Evolutionary conservation across 108 stramenopile species (phyloP).

Genomic region (Cyclotella atomus): DNA sequence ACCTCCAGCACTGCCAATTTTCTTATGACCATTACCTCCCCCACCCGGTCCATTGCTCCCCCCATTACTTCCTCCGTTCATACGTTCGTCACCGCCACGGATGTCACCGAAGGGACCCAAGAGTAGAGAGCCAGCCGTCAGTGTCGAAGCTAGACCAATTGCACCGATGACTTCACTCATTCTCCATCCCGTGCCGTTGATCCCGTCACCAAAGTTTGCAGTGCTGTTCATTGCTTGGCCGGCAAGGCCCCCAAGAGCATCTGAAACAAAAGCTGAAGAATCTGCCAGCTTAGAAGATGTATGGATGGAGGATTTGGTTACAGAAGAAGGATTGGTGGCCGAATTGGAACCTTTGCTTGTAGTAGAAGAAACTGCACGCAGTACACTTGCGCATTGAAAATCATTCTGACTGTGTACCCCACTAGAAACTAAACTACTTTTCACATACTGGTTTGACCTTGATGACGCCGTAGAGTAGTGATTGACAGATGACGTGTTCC

Average conservation of each 20-base stretch:
- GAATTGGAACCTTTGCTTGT: background rate
- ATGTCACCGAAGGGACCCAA: constrained; percentile 24
- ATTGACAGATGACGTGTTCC: constrained; percentile 1
- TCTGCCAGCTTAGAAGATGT: background rate
- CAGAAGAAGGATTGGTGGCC: background rate
- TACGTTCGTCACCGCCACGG: constrained; percentile 8
- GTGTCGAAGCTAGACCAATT: constrained; percentile 25
- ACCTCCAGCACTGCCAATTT: constrained; percentile 17
- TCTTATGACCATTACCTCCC: constrained; percentile 19
- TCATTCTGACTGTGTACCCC: background rate
- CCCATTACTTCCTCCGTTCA: constrained; percentile 23
- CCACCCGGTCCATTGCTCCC: constrained; percentile 17
- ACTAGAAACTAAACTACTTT: background rate
- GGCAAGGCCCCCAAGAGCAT: constrained; percentile 1
- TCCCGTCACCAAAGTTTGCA: background rate
- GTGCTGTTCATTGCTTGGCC: constrained; percentile 3
- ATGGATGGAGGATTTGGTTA: constrained; percentile 7
- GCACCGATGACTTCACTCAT: constrained; percentile 28
- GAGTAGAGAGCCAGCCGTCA: constrained; percentile 24
- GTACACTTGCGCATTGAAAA: background rate
- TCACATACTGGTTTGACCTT: background rate
- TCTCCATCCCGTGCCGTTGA: constrained; percentile 12
- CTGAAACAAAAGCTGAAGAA: constrained; percentile 7
- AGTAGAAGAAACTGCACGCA: background rate
- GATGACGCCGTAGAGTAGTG: background rate